Conservation (phyloP, 441 rosid species). For the Pelargonium fulgidum region DNA sequence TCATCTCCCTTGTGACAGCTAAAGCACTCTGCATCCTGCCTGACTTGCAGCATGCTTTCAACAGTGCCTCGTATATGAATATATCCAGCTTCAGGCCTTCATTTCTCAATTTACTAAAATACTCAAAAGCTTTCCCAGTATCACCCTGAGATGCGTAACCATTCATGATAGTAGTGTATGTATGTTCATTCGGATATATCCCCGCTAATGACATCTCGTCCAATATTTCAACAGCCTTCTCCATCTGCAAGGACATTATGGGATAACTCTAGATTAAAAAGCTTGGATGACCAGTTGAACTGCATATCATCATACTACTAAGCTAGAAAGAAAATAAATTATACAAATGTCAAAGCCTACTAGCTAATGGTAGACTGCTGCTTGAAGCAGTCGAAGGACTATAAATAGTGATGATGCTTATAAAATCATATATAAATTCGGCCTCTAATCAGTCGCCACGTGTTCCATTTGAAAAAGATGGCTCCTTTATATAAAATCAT, state of each 20-base stretch:
- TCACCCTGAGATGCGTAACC: constrained; percentile 93
- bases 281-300: too few relatives aligned
- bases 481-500: too few relatives aligned
- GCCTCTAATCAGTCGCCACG: too few relatives aligned
- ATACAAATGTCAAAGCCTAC: neutral
- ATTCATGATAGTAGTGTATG: constrained; percentile 91
- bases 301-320: too few relatives aligned
- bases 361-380: neutral
- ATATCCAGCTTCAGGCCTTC: constrained; percentile 83
- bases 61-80: constrained; percentile 75
- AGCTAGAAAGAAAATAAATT: neutral
- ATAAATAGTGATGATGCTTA: too few relatives aligned
- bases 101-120: constrained; percentile 65
- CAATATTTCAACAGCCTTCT: constrained; percentile 75
- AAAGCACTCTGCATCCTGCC: constrained; percentile 98
- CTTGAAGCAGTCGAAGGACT: neutral
- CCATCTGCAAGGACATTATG: constrained; percentile 48
- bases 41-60: constrained; percentile 95
- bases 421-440: too few relatives aligned
- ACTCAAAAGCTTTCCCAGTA: constrained; percentile 88
- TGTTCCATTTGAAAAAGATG: too few relatives aligned
- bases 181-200: constrained; percentile 69
- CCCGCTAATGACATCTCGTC: constrained; percentile 85
- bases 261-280: too few relatives aligned
- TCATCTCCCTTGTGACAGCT: constrained; percentile 93